Conservation (phyloP, 2,329 filamentous ascomycete genomes). For the Phyllosticta citribraziliensis region DNA sequence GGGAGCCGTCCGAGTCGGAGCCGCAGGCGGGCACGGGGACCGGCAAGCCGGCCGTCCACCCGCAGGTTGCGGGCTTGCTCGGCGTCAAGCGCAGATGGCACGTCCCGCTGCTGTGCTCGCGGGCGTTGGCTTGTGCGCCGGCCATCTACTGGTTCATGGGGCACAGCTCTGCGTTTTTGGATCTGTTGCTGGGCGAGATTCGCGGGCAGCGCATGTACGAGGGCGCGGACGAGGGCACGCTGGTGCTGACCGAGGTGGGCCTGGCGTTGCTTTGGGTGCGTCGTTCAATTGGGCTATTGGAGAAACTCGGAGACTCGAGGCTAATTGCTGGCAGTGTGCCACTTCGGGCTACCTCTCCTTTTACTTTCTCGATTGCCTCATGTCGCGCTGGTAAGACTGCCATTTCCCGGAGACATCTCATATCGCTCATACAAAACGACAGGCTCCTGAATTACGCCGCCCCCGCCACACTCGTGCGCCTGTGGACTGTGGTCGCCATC, state of each 20-base stretch:
- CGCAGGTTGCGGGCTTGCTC: slow-evolving; percentile 67
- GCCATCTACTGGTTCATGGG: slow-evolving; percentile 59
- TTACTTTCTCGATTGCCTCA: slow-evolving; percentile 75
- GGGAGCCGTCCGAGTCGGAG: background rate
- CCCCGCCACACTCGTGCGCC: slow-evolving; percentile 64
- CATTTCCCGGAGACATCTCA: background rate
- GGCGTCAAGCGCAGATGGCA: slow-evolving; percentile 66
- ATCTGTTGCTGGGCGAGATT: slow-evolving; percentile 1
- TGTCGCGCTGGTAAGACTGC: slow-evolving; percentile 61
- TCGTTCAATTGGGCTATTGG: too few relatives aligned
- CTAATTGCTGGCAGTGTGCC: slow-evolving; percentile 47
- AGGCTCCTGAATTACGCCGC: slow-evolving; percentile 81
- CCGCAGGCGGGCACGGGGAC: background rate
- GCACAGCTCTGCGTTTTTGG: slow-evolving; percentile 40
- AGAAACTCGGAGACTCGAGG: too few relatives aligned
- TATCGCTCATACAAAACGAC: background rate
- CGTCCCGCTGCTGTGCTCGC: slow-evolving; percentile 59
- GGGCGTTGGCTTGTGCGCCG: slow-evolving; percentile 61
- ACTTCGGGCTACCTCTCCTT: slow-evolving; percentile 71
- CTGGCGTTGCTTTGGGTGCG: slow-evolving; percentile 66
- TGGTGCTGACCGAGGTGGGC: slow-evolving; percentile 49
- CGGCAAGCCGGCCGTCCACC: slow-evolving; percentile 45
- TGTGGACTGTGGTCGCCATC: slow-evolving; percentile 42
- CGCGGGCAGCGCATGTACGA: slow-evolving; percentile 38
- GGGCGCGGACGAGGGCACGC: slow-evolving; percentile 29